Evolutionary conservation across 768 basidiomycete genomes (phyloP), one percentile per base, ranked within the genome.

Genomic region (Ramaria sp.): DNA sequence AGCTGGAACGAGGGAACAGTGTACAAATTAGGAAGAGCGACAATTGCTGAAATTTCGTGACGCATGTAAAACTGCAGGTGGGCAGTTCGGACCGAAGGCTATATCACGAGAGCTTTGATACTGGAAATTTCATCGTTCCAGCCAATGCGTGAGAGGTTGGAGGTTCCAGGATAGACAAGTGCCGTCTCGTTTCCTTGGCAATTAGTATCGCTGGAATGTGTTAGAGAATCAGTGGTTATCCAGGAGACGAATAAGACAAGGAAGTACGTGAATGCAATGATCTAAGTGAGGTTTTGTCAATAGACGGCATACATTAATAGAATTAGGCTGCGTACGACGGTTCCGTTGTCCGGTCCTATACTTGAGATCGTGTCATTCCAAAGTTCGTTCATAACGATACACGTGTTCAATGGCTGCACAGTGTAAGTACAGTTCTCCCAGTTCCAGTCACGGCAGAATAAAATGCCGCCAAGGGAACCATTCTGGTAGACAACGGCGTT

Each of bases 261-360:
- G 4, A n/a, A 4, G 10, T 30, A 49, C 31, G 15, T 27, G 48
- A 2, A 33, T 30, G 5, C 31, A 49, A 27, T 30, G n/a, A 30
- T 7, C 31, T 34, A 12, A 2, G 11, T 15, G 7, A 49, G 24
- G 2, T 12, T 20, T 2, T 34, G n/a, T 49, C 31, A 30, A 13
- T 49, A 20, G 46, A 20, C 20, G 11, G 12, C 12, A 30, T 47
- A 49, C 17, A 49, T 27, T 47, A 19, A 22, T 2, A 49, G 7
- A 30, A 49, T 30, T 7, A 17, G 27, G 31, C 13, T 24, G 24
- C 53, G 4, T 46, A 54, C 53, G 31, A 54, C 30, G 22, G 53
- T 58, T 33, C 57, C 50, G 37, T 51, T 51, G 42, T 58, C 57
- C 12, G 57, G 57, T 12, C 57, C 57, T n/a, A 58, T 43, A 20